Evolutionary conservation across 257 asterid species (phyloP).

Genomic region (Solanum bulbocastanum): DNA sequence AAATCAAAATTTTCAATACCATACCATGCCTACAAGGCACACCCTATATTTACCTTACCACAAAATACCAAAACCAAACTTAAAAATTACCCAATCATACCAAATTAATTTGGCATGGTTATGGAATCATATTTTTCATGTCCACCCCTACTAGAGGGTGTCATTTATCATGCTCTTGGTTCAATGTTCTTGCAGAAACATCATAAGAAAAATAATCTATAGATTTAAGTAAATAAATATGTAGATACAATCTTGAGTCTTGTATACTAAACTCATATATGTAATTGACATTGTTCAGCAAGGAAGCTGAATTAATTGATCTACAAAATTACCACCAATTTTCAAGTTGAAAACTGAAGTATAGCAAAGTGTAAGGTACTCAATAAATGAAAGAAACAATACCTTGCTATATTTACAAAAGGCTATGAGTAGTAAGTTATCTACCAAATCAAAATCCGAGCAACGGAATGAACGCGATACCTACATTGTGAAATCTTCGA

Average conservation of each 20-base stretch:
- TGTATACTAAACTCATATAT: not conserved
- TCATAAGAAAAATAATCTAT: not conserved
- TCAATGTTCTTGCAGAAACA: not conserved
- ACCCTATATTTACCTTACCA: not conserved
- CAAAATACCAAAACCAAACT: not conserved
- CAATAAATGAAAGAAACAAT: not conserved
- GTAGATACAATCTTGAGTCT: not conserved
- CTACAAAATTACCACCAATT: not conserved
- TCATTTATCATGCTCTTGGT: not conserved
- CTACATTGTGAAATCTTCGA: not conserved
- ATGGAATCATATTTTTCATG: not conserved
- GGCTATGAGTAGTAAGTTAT: not conserved
- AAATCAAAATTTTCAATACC: not conserved
- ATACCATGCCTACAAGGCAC: not conserved
- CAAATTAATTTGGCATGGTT: not conserved
- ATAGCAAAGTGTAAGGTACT: not conserved
- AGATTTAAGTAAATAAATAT: not conserved
- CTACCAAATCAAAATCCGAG: not conserved
- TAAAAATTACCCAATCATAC: not conserved
- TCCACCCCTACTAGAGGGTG: not conserved
- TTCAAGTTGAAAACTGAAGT: not conserved
- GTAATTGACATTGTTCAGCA: not conserved
- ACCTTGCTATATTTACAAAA: not conserved
- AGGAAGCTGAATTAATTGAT: not conserved
- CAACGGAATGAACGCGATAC: not conserved